phyloP scores from a whole-genome alignment of 2,329 filamentous ascomycete genomes.

The Periconia digitata region DNA sequence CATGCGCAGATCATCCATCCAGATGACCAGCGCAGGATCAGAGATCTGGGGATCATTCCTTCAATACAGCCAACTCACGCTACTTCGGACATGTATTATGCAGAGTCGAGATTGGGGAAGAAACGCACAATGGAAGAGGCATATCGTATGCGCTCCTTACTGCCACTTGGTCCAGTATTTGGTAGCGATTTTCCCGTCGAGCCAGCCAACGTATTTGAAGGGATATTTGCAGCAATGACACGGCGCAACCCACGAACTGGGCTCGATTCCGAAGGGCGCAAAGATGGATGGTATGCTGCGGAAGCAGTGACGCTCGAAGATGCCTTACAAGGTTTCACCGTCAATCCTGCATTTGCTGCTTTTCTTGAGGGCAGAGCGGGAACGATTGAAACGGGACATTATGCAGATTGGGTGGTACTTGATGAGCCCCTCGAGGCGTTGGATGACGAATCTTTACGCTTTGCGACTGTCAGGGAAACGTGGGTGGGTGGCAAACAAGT shows the following conservation, averaged over 20 bases:
- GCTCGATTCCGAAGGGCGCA: slow-evolving; percentile 46
- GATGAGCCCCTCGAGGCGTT: slow-evolving; percentile 58
- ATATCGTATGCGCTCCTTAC: slow-evolving; percentile 67
- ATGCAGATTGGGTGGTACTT: slow-evolving; percentile 72
- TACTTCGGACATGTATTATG: slow-evolving; percentile 71
- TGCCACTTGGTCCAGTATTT: slow-evolving; percentile 58
- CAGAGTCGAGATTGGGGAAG: slow-evolving; percentile 60
- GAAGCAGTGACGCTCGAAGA: slow-evolving; percentile 62
- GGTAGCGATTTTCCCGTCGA: slow-evolving; percentile 75
- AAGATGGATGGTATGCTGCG: slow-evolving; percentile 60
- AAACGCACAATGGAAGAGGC: slow-evolving; percentile 59
- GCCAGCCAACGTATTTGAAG: slow-evolving; percentile 66
- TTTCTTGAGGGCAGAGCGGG: slow-evolving; percentile 63
- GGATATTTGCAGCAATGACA: slow-evolving; percentile 68
- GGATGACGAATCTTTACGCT: slow-evolving; percentile 54
- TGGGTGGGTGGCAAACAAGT: slow-evolving; percentile 63
- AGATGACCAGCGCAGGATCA: slow-evolving; percentile 63
- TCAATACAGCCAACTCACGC: slow-evolving; percentile 73
- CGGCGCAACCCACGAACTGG: slow-evolving; percentile 59
- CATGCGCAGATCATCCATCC: slow-evolving; percentile 72
- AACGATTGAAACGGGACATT: slow-evolving; percentile 60
- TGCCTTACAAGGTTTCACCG: slow-evolving; percentile 64
- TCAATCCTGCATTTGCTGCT: slow-evolving; percentile 59
- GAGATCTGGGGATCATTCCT: slow-evolving; percentile 62
- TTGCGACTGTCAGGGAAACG: slow-evolving; percentile 63